These are phyloP conservation scores for Xylariaceae sp. DNA, from an alignment of 2,329 filamentous ascomycete genomes.

Conservation along the genomic window DNA sequence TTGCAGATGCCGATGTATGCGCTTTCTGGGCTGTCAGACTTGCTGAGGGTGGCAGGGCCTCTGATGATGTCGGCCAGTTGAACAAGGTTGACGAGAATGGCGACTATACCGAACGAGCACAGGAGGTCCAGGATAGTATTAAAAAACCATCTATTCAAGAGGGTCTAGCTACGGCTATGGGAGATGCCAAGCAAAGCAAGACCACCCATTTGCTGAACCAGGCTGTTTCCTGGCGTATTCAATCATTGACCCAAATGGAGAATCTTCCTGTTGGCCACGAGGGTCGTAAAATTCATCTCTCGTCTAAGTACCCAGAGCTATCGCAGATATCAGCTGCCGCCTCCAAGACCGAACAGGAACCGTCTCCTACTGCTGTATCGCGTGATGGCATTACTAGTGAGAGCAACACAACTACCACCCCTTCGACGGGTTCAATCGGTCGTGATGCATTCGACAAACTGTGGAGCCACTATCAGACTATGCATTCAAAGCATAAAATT, in stretches of 20 bases:
- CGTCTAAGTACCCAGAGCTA: conserved; percentile 31
- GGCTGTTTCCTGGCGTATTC: conserved; percentile 43
- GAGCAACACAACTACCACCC: neutral
- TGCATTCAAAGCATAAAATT: conserved; percentile 31
- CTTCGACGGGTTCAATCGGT: neutral
- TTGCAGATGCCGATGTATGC: conserved; percentile 69
- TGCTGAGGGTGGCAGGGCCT: conserved; percentile 35
- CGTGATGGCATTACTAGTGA: neutral
- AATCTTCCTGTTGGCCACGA: conserved; percentile 41
- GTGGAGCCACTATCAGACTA: conserved; percentile 20
- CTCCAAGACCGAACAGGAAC: conserved; percentile 12
- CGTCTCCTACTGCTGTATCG: neutral
- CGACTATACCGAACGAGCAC: conserved; percentile 41
- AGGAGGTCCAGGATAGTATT: conserved; percentile 29
- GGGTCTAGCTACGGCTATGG: conserved; percentile 24
- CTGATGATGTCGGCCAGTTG: conserved; percentile 36
- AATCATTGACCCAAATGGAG: conserved; percentile 43
- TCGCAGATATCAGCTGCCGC: conserved; percentile 22
- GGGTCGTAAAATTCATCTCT: conserved; percentile 42
- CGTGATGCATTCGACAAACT: conserved; percentile 20
- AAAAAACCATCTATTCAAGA: conserved; percentile 14
- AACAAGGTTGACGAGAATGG: conserved; percentile 41
- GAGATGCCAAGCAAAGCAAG: conserved; percentile 20
- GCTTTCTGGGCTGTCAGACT: conserved; percentile 53
- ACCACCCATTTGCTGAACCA: conserved; percentile 32